Evolutionary conservation across 257 asterid species (phyloP), one percentile per base, ranked within the genome.

Genomic region (Primulina tabacum): DNA sequence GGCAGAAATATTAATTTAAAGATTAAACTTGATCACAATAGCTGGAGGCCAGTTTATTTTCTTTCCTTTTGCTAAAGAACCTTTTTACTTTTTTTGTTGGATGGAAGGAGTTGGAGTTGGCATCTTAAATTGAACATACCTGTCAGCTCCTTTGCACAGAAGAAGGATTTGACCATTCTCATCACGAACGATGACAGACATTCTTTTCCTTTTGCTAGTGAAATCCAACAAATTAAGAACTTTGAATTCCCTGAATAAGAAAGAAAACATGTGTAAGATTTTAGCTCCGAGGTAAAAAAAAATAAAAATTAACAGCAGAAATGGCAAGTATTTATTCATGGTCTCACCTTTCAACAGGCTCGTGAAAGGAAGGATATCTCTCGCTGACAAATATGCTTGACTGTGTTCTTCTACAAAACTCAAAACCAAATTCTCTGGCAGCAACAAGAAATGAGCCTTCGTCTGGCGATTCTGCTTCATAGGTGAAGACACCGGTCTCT

Each of bases 111-210:
- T 6, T 35, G 21, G 55, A 35, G 11, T 38, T 18, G 62, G 37
- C 64, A 43, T 43, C 53, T 43, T 43, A 11, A 43, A 43, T 43
- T 12, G 53, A 43, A 43, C 77, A 53, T 37, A 92, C 98, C 90
- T 90, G 84, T 92, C 98, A 34, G 98, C 98, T 80, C 98, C 98
- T 85, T 92, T 92, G 86, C 97, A 92, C 69, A 92, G 73, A 67
- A 92, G 88, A 81, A 88, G 73, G 76, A 92, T 83, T 88, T 92
- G 93, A 26, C 83, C 95, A 21, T 78, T 71, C 75, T 85, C 96
- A 63, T 88, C 98, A 73, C 80, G 84, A 64, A 92, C 74, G 71
- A 92, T 87, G 60, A 87, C 90, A 77, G 98, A 88, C 98, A 92
- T 92, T 75, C 98, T 79, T 85, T 92, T 92, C 87, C 98, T 84